These are phyloP conservation scores for Calophaca sinica DNA, from an alignment of 306 rosid species.

Conservation along the genomic window DNA sequence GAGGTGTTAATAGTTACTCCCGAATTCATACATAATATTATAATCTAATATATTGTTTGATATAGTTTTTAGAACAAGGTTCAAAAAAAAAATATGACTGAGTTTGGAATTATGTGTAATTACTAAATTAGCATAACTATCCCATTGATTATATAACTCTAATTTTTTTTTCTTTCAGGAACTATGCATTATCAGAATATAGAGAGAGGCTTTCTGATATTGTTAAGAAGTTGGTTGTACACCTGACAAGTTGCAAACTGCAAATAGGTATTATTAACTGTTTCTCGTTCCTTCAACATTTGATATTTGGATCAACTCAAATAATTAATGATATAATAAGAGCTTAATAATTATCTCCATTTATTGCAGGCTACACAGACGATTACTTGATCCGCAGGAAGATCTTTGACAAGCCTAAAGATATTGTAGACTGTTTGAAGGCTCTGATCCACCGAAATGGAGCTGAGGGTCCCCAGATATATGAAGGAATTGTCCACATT, in stretches of 20 bases:
- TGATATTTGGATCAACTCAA: no score
- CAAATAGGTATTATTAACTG: constrained; percentile 40
- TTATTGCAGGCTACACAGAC: constrained; percentile 1
- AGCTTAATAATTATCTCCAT: not conserved
- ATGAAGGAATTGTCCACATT: not conserved
- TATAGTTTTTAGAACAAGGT: no score
- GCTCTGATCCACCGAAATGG: constrained; percentile 34
- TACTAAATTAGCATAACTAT: no score
- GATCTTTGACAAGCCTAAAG: constrained; percentile 37
- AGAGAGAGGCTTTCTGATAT: not conserved
- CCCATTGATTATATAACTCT: no score
- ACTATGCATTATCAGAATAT: constrained; percentile 13
- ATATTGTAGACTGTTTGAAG: constrained; percentile 44
- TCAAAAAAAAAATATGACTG: no score
- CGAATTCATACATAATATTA: no score
- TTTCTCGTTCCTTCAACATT: not conserved
- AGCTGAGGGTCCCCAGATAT: constrained; percentile 21
- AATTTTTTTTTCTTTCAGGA: constrained; percentile 15
- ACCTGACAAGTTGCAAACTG: not conserved
- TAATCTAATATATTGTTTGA: no score
- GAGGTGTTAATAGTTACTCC: no score
- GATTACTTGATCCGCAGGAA: not conserved
- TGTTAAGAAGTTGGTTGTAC: not conserved
- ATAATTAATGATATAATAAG: not conserved
- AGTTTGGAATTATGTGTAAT: no score